Evolutionary conservation across 352 stramenopile genomes (phyloP).

Genomic region (Plasmopara halstedii): DNA sequence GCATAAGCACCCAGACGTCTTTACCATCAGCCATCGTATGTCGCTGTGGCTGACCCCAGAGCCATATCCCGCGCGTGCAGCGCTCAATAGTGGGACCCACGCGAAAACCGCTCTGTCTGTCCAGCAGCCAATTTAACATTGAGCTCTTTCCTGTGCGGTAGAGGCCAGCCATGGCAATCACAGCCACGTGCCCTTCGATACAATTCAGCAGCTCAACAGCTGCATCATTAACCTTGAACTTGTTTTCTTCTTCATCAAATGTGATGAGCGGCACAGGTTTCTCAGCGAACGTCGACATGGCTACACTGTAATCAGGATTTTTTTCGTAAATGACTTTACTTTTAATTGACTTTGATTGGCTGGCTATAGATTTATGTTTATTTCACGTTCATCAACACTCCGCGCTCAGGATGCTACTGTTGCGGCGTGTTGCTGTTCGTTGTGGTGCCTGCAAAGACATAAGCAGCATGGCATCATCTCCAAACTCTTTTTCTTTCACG

Average conservation of each 20-base stretch:
- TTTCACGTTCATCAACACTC: slow-evolving; percentile 8
- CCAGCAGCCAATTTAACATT: slow-evolving; percentile 84
- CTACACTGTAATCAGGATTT: slow-evolving; percentile 4
- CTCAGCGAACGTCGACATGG: slow-evolving; percentile 49
- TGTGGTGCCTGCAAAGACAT: slow-evolving; percentile 8
- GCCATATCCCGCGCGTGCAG: slow-evolving; percentile 83
- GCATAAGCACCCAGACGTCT: slow-evolving; percentile 70
- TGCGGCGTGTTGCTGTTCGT: slow-evolving; percentile 27
- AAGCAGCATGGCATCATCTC: slow-evolving; percentile 4
- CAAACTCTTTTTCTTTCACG: slow-evolving; percentile 1
- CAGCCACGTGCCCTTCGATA: slow-evolving; percentile 70
- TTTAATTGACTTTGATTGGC: slow-evolving; percentile 6
- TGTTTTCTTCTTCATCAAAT: slow-evolving; percentile 75
- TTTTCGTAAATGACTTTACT: slow-evolving; percentile 1
- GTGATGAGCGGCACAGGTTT: slow-evolving; percentile 80
- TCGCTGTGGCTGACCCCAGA: slow-evolving; percentile 66
- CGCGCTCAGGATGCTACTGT: slow-evolving; percentile 49
- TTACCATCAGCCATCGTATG: slow-evolving; percentile 58
- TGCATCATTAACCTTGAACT: slow-evolving; percentile 75
- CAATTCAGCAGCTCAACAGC: slow-evolving; percentile 53
- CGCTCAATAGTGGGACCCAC: slow-evolving; percentile 76
- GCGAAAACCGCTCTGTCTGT: slow-evolving; percentile 58
- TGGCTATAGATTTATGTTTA: background rate
- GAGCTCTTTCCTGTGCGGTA: slow-evolving; percentile 86
- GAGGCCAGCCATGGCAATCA: slow-evolving; percentile 78